These are phyloP conservation scores for Colletotrichum lindemuthianum DNA, from an alignment of 2,329 filamentous ascomycete species.

Conservation along the genomic window DNA sequence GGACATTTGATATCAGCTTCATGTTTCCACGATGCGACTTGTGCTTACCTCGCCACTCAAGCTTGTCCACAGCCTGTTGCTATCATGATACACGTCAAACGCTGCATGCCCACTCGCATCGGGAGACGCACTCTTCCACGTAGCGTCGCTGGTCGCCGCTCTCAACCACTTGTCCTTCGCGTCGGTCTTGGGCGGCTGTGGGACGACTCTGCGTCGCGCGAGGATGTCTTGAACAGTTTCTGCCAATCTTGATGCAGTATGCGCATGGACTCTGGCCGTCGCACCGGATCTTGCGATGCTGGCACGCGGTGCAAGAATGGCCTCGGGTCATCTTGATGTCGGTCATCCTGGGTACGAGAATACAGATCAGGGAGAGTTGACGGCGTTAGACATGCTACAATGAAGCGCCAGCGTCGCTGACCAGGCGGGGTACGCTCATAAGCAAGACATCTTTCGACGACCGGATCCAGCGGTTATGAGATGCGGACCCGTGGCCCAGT, in stretches of 20 bases:
- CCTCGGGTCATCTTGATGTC: constrained; percentile 15
- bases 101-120: neutral
- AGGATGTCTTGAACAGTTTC: neutral
- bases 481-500: no score
- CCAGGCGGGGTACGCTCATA: no score
- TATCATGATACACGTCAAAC: neutral
- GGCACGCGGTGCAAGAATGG: constrained; percentile 62
- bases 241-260: constrained; percentile 66
- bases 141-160: constrained; percentile 15
- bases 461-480: no score
- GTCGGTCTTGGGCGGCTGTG: neutral
- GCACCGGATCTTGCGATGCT: constrained; percentile 71
- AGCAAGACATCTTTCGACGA: no score
- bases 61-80: constrained; percentile 27
- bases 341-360: neutral
- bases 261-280: constrained; percentile 67
- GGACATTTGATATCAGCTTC: no score
- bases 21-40: no score
- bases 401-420: no score
- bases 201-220: neutral
- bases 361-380: no score
- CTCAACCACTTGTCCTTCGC: constrained; percentile 1
- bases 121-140: constrained; percentile 9
- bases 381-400: no score
- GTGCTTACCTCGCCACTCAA: constrained; percentile 10